phyloP scores from a whole-genome alignment of 176 grass and related monocot species.

The Eragrostis nindensis region DNA sequence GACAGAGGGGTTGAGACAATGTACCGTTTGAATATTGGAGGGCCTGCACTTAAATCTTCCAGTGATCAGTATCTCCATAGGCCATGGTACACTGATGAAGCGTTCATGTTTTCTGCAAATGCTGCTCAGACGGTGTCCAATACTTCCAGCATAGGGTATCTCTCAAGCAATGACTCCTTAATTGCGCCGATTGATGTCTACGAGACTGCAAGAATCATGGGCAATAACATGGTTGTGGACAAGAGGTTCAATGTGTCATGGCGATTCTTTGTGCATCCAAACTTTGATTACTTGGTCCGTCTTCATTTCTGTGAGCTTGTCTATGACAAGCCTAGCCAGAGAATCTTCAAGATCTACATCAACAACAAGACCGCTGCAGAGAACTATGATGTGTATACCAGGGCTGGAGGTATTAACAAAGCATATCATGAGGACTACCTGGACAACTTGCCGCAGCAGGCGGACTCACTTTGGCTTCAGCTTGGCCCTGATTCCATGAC shows the following conservation, averaged over 20 bases:
- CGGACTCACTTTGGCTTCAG: constrained; percentile 88
- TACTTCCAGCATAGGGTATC: constrained; percentile 64
- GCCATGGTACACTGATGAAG: constrained; percentile 82
- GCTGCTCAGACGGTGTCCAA: constrained; percentile 66
- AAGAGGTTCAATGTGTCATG: constrained; percentile 91
- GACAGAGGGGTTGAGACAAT: constrained; percentile 76
- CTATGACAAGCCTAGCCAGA: constrained; percentile 81
- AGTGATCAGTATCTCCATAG: constrained; percentile 66
- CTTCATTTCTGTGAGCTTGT: constrained; percentile 95
- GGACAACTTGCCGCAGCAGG: constrained; percentile 67
- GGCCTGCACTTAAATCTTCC: constrained; percentile 58
- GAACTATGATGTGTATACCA: constrained; percentile 80
- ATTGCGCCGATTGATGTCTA: constrained; percentile 78
- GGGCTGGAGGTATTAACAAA: constrained; percentile 72
- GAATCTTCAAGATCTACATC: constrained; percentile 96
- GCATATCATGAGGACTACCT: constrained; percentile 90
- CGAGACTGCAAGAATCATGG: constrained; percentile 86
- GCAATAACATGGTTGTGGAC: constrained; percentile 87
- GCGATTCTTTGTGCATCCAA: constrained; percentile 77
- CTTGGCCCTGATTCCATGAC: constrained; percentile 73
- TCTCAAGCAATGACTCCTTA: constrained; percentile 58
- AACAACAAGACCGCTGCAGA: constrained; percentile 92
- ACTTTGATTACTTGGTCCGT: constrained; percentile 94
- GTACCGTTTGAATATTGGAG: constrained; percentile 89
- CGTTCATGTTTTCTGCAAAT: constrained; percentile 83